Conservation (phyloP, 2,329 filamentous ascomycete genomes). For the Neofusicoccum cordaticola region DNA sequence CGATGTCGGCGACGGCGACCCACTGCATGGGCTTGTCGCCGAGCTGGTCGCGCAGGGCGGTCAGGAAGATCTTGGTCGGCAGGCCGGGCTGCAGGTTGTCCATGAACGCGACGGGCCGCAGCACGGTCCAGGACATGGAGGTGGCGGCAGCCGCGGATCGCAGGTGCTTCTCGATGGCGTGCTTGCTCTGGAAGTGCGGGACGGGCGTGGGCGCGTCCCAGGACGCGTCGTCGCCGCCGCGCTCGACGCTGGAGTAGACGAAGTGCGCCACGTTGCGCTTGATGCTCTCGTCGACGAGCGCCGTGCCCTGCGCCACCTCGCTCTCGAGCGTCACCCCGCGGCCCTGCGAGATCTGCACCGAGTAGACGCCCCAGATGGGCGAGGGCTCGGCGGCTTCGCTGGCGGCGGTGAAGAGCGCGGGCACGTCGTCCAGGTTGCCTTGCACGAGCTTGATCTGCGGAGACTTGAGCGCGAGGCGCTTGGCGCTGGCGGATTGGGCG, state of each 20-base stretch:
- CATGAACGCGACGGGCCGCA: slow-evolving; percentile 63
- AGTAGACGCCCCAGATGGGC: slow-evolving; percentile 60
- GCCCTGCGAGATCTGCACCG: slow-evolving; percentile 54
- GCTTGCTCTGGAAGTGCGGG: slow-evolving; percentile 62
- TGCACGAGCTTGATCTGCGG: slow-evolving; percentile 54
- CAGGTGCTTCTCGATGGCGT: slow-evolving; percentile 62
- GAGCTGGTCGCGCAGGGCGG: slow-evolving; percentile 42
- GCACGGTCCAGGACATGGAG: slow-evolving; percentile 58
- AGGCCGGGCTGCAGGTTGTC: slow-evolving; percentile 55
- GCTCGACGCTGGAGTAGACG: slow-evolving; percentile 63
- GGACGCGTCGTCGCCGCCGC: slow-evolving; percentile 55
- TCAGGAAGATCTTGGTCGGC: slow-evolving; percentile 48
- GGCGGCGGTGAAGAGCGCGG: slow-evolving; percentile 50
- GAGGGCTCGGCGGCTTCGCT: slow-evolving; percentile 29
- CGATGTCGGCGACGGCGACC: slow-evolving; percentile 49
- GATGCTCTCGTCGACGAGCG: slow-evolving; percentile 57
- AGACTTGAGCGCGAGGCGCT: slow-evolving; percentile 46
- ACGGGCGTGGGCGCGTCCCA: slow-evolving; percentile 49
- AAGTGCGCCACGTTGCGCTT: slow-evolving; percentile 57
- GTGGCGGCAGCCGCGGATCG: slow-evolving; percentile 41
- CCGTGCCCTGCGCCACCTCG: slow-evolving; percentile 57
- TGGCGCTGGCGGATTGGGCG: slow-evolving; percentile 48
- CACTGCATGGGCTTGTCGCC: slow-evolving; percentile 43
- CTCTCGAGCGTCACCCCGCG: slow-evolving; percentile 41
- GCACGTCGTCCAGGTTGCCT: slow-evolving; percentile 55